Evolutionary conservation across 192 early-diverging fungal species (phyloP).

Genomic region (Chytriomyces sp.): DNA sequence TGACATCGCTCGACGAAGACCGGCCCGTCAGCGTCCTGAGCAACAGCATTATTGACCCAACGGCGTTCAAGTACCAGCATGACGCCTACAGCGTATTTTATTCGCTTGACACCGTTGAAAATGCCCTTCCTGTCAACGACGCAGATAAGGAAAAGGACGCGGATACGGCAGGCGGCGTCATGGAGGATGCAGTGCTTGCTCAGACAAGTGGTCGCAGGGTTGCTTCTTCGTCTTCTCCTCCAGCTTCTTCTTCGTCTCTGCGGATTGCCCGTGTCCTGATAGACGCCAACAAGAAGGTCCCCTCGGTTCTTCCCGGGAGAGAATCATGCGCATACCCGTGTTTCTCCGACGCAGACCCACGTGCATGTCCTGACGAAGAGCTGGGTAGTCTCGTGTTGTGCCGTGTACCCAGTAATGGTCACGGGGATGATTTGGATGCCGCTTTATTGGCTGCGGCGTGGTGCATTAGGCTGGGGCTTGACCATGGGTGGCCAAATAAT

Average conservation of each 20-base stretch:
- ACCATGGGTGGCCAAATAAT: slow-evolving; percentile 8
- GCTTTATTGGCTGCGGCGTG: slow-evolving; percentile 7
- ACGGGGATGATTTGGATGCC: slow-evolving; percentile 16
- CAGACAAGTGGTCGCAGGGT: background rate
- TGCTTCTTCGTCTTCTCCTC: background rate
- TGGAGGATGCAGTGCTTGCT: background rate
- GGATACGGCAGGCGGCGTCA: background rate
- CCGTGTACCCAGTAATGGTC: background rate
- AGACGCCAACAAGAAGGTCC: background rate
- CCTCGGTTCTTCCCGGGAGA: background rate
- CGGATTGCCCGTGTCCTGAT: background rate
- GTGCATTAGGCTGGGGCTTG: slow-evolving; percentile 18
- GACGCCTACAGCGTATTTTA: background rate
- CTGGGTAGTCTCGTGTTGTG: slow-evolving; percentile 15
- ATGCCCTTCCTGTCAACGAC: background rate
- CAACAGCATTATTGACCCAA: background rate
- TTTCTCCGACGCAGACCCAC: slow-evolving; percentile 10
- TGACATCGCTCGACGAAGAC: slow-evolving; percentile 4
- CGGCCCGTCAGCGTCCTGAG: background rate
- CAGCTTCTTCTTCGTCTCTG: background rate
- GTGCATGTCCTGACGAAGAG: background rate
- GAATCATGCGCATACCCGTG: background rate
- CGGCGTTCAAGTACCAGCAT: background rate
- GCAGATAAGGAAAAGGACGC: slow-evolving; percentile 4
- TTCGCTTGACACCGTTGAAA: slow-evolving; percentile 1